Evolutionary conservation across 2,329 filamentous ascomycete genomes (phyloP).

Genomic region (Penicillium aurantiogriseum): DNA sequence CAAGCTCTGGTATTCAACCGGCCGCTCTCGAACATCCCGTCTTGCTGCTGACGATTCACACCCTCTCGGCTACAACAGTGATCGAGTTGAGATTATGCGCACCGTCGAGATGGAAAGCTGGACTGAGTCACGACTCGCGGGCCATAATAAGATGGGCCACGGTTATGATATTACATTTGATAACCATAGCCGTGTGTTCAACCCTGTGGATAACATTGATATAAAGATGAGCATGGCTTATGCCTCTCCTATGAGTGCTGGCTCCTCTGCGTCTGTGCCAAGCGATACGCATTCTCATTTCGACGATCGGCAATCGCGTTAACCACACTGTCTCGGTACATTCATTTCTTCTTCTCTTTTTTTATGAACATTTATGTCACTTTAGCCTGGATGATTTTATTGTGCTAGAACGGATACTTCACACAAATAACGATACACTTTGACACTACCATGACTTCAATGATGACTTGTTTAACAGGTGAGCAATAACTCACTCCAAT

Average conservation of each 20-base stretch:
- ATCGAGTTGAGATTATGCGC: constrained; percentile 34
- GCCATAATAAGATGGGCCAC: constrained; percentile 15
- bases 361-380: not conserved
- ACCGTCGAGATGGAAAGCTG: constrained; percentile 39
- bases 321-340: not conserved
- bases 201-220: constrained; percentile 16
- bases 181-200: constrained; percentile 11
- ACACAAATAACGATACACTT: not conserved
- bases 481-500: not conserved
- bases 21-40: constrained; percentile 24
- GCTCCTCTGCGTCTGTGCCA: constrained; percentile 17
- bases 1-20: constrained; percentile 25
- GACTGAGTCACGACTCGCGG: constrained; percentile 25
- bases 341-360: not conserved
- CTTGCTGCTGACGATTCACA: constrained; percentile 9
- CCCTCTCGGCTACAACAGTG: constrained; percentile 19
- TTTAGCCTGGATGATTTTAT: not conserved
- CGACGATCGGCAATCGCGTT: not conserved
- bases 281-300: constrained; percentile 4
- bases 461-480: not conserved
- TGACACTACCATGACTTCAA: not conserved
- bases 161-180: constrained; percentile 21
- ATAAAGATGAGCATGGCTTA: constrained; percentile 21
- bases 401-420: not conserved
- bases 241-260: constrained; percentile 24